phyloP scores from a whole-genome alignment of 2,329 filamentous ascomycete species.

The Cordyceps militaris region DNA sequence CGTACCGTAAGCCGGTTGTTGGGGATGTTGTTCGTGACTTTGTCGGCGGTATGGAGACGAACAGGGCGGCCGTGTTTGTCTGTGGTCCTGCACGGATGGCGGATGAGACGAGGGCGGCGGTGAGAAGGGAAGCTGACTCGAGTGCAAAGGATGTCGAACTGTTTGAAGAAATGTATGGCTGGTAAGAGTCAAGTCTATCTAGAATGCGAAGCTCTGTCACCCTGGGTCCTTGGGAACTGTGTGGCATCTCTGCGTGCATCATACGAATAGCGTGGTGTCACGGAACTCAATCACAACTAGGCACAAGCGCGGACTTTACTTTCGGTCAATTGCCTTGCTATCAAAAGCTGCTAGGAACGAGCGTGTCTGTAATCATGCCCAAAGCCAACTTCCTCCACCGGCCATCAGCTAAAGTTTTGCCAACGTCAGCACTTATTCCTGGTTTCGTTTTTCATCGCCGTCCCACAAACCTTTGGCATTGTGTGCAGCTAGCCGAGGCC shows the following conservation, averaged over 20 bases:
- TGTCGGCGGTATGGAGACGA: constrained; percentile 15
- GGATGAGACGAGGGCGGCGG: constrained; percentile 27
- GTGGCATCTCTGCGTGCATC: no score
- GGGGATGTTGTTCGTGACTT: constrained; percentile 23
- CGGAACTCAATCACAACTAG: no score
- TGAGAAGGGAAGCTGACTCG: constrained; percentile 21
- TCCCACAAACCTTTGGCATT: neutral
- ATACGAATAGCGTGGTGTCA: neutral
- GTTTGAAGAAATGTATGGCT: constrained; percentile 28
- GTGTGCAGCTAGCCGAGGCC: neutral
- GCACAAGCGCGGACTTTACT: neutral
- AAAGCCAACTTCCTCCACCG: neutral
- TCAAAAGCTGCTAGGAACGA: neutral
- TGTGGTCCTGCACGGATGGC: constrained; percentile 32
- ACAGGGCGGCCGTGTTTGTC: constrained; percentile 26
- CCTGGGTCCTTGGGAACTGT: no score
- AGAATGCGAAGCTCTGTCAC: no score
- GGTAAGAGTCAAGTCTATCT: constrained; percentile 16
- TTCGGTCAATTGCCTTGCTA: neutral
- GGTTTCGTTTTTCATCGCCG: no score
- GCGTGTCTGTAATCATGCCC: neutral
- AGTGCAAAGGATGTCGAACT: constrained; percentile 21
- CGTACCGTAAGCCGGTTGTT: constrained; percentile 22
- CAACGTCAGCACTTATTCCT: neutral
- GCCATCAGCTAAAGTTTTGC: neutral